A percentile compares a stretch with the other conserved stretches of the same genome.
Conservation (phyloP, 208 protist genomes). For the Crithidia fasciculata region DNA sequence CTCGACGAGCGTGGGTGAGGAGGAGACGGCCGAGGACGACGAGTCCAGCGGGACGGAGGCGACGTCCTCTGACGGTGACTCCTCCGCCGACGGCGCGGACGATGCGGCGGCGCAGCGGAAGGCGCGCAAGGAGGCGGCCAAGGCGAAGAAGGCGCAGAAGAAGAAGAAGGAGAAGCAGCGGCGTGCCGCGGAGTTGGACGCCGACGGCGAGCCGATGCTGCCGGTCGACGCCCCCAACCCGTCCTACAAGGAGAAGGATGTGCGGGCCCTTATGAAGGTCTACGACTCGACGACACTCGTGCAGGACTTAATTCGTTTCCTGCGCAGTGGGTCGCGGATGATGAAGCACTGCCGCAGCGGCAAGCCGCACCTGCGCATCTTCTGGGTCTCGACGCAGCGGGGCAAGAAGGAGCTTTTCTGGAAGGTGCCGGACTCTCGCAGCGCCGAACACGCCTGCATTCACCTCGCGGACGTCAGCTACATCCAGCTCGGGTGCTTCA, state of each 20-base stretch:
- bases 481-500: constrained; percentile 91
- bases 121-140: constrained; percentile 12
- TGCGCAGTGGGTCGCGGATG: constrained; percentile 84
- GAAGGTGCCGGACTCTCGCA: constrained; percentile 63
- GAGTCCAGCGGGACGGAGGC: constrained; percentile 31
- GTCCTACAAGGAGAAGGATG: constrained; percentile 46
- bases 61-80: constrained; percentile 6
- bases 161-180: constrained; percentile 2
- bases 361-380: constrained; percentile 88
- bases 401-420: constrained; percentile 72
- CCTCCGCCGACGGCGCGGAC: background rate
- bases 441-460: constrained; percentile 61
- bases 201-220: background rate
- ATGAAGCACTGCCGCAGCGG: constrained; percentile 92
- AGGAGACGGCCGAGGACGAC: constrained; percentile 3
- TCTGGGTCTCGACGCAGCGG: constrained; percentile 79
- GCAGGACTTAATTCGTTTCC: constrained; percentile 81
- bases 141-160: constrained; percentile 5
- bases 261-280: constrained; percentile 78
- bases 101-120: background rate
- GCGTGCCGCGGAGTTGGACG: background rate
- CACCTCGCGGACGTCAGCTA: constrained; percentile 77
- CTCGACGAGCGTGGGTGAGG: constrained; percentile 11
- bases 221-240: constrained; percentile 24
- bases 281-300: constrained; percentile 90